Conservation (phyloP, 169 alveolate genomes). For the Cryptosporidium sp. region DNA sequence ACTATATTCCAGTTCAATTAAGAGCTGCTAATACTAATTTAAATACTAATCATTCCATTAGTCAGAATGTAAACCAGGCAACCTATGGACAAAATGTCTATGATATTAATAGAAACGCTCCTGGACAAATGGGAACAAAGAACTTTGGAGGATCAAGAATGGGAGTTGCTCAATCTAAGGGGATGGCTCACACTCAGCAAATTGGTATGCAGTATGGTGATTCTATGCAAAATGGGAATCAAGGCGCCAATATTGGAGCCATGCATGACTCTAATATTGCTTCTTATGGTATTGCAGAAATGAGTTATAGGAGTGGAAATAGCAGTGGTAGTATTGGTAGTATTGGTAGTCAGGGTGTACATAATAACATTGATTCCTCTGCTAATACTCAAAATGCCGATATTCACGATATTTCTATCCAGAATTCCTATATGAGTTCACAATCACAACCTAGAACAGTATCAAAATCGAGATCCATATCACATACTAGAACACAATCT, state of each 20-base stretch:
- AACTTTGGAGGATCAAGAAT: neutral
- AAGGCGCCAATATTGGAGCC: neutral
- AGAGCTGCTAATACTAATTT: neutral
- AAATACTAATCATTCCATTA: neutral
- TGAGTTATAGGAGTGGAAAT: neutral
- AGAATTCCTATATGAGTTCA: neutral
- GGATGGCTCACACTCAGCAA: neutral
- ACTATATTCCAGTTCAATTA: neutral
- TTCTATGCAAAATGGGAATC: neutral
- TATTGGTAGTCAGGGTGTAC: conserved; percentile 4
- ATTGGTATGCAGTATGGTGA: neutral
- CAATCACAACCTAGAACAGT: neutral
- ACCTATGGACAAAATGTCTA: neutral
- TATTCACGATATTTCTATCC: neutral
- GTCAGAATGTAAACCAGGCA: neutral
- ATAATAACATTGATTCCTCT: neutral
- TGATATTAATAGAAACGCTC: neutral
- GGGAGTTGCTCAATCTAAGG: neutral
- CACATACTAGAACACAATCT: conserved; percentile 5
- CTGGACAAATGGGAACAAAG: neutral
- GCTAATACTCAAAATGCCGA: neutral
- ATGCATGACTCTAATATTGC: neutral
- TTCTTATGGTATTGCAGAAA: neutral
- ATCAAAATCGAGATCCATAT: neutral
- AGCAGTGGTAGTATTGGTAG: neutral